These are phyloP conservation scores for Oldenlandia corymbosa DNA, from an alignment of 257 asterid species.

Conservation along the genomic window DNA sequence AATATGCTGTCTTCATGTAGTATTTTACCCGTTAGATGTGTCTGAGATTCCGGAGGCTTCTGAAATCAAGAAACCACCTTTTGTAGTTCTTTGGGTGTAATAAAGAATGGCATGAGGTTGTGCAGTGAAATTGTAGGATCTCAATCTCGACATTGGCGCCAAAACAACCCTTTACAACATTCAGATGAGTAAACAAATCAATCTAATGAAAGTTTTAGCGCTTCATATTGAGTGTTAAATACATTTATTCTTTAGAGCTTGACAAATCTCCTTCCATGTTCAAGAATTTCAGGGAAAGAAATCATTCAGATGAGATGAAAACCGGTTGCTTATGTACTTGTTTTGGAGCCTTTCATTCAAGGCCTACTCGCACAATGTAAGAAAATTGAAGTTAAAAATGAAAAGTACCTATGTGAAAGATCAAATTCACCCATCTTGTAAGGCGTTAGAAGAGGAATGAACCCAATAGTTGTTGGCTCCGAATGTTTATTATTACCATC, in stretches of 20 bases:
- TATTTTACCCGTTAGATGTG: conserved; percentile 5
- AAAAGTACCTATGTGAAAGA: conserved; percentile 10
- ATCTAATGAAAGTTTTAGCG: no score
- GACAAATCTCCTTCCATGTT: no score
- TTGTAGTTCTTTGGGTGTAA: conserved; percentile 40
- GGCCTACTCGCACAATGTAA: no score
- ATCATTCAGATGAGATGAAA: no score
- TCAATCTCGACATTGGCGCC: conserved; percentile 38
- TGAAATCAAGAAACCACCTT: conserved; percentile 38
- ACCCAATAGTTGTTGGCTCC: not conserved
- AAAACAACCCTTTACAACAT: conserved; percentile 29
- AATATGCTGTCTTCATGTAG: not conserved
- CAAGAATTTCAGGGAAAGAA: no score
- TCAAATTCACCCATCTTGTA: conserved; percentile 11
- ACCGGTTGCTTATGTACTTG: no score
- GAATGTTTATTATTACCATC: no score
- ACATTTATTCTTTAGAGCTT: no score
- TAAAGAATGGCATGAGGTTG: conserved; percentile 40
- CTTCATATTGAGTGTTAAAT: no score
- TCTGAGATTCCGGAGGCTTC: conserved; percentile 43
- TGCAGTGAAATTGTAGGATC: conserved; percentile 34
- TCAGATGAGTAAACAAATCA: no score
- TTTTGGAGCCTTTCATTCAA: no score
- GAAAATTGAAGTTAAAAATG: no score
- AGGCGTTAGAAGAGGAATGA: conserved; percentile 7